Evolutionary conservation across 306 rosid species (phyloP), one percentile per base, ranked within the genome.

Genomic region (Bauhinia variegata): DNA sequence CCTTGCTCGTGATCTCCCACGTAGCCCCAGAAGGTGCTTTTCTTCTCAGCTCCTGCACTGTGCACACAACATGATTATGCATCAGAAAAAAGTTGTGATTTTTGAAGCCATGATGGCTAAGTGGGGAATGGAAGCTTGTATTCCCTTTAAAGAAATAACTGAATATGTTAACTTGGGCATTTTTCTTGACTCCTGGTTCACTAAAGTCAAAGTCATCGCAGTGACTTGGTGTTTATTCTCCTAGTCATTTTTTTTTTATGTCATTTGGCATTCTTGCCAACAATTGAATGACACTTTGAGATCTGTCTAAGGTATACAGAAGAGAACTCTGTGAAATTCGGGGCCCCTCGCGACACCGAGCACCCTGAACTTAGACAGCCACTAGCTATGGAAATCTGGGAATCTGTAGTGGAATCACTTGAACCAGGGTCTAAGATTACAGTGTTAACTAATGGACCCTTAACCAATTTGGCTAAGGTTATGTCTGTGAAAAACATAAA

Each of bases 391-490:
- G 97, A 93, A 79, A 70, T 90, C 78, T 93, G 97, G 97, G 80
- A 85, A 11, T 73, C 96, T 8, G 34, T 80, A 19, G 62, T 86
- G 78, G 70, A 73, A 63, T 60, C 82, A 78, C 23, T 73, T 31
- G 75, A 84, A 32, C 79, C 89, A 30, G 85, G 75, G 60, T 76
- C 90, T n/a, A 88, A 85, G 86, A 63, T 93, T 72, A 83, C 92
- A 46, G 76, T 93, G 18, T 78, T 93, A 47, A 88, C 96, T 55
- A 93, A 88, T 83, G 99, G 99, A 53, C 99, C 99, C 43, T 79
- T 93, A 74, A 93, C 99, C 54, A 90, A 79, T 83, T 82, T 93
- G 67, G 96, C 97, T 34, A 88, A 85, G 74, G 74, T 84, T 60
- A 55, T 80, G 23, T 80, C 85, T 8, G 1, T 70, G 15, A 78